Base-by-base conservation (phyloP, 1,284 basidiomycete species). In the Spongiforma sp. region DNA sequence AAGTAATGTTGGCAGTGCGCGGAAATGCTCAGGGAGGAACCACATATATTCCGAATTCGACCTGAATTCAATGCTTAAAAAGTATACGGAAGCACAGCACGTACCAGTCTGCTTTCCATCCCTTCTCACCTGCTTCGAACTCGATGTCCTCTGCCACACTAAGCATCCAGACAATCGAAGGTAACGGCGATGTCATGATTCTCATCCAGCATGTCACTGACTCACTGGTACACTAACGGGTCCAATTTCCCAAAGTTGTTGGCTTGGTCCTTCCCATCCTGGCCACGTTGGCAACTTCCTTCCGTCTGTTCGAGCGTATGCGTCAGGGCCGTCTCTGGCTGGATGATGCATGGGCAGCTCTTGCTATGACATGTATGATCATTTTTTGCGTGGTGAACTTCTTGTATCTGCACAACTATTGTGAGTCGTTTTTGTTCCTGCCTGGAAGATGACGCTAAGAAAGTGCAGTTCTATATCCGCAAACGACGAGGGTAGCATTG, bases 271-370 rank as follows among this genome's bases (percentile, higher is more conserved):
- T 63, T 12, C 62, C 60, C 14, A 55, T 62, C 24, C 12, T 62
- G 24, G 62, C 62, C 6, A 46, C 58, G n/a, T 7, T 61, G 28
- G 41, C 62, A 8, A 63, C 62, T 32, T 62, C 33, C 11, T 63
- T 63, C 37, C 62, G 62, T 17, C 48, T 63, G 52, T 28, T 19
- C 26, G 62, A 62, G 34, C 62, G 62, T 15, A 21, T 41, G 33
- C 60, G 59, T 21, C 62, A 62, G 43, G 33, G 41, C 11, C 62
- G 62, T 55, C 19, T 63, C 24, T 63, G 62, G 62, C 33, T 62
- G n/a, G 62, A 63, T 26, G 62, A 63, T n/a, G 32, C 33, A 19
- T 54, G 53, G 53, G 53, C 53, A 9, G 53, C 32, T 32, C 33
- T 54, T 5, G 59, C 62, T 8, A 63, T 63, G 62, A 5, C 55